phyloP scores from a whole-genome alignment of 805 yeast species.

The Saturnispora diversa region DNA sequence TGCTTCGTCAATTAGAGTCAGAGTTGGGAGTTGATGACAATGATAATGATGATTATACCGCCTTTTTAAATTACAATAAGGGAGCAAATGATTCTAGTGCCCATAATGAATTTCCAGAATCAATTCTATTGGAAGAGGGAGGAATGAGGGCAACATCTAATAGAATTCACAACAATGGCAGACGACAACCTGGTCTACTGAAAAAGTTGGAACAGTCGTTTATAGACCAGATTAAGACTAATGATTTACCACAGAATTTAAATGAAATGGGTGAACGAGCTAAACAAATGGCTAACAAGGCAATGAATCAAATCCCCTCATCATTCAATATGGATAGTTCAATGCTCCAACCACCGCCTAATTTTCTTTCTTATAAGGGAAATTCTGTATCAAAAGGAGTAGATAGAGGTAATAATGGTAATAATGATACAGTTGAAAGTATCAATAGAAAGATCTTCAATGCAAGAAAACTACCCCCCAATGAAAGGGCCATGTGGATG shows the following conservation, averaged over 20 bases:
- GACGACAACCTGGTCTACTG: conserved; percentile 11
- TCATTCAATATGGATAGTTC: conserved; percentile 13
- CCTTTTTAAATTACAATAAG: too few relatives aligned
- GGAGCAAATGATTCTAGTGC: neutral
- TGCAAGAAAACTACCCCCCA: conserved; percentile 40
- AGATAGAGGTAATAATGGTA: neutral
- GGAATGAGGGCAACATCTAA: neutral
- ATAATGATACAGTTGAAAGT: neutral
- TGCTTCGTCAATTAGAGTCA: conserved; percentile 18
- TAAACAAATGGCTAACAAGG: conserved; percentile 22
- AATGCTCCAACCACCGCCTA: conserved; percentile 12
- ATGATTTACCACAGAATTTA: conserved; percentile 19
- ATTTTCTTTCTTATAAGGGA: conserved; percentile 9
- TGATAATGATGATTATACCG: conserved; percentile 12
- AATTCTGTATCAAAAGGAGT: too few relatives aligned
- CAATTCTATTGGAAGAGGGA: conserved; percentile 22
- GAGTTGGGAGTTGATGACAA: conserved; percentile 22
- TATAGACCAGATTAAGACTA: conserved; percentile 16
- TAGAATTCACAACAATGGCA: neutral
- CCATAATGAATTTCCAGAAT: conserved; percentile 17
- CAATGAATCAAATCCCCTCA: conserved; percentile 21
- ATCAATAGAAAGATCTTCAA: conserved; percentile 8
- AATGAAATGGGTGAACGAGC: conserved; percentile 24
- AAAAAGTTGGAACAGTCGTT: conserved; percentile 15
- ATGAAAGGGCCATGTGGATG: conserved; percentile 81